These are phyloP conservation scores for Chrysosporium queenslandicum DNA, from an alignment of 2,329 filamentous ascomycete species.

Conservation along the genomic window DNA sequence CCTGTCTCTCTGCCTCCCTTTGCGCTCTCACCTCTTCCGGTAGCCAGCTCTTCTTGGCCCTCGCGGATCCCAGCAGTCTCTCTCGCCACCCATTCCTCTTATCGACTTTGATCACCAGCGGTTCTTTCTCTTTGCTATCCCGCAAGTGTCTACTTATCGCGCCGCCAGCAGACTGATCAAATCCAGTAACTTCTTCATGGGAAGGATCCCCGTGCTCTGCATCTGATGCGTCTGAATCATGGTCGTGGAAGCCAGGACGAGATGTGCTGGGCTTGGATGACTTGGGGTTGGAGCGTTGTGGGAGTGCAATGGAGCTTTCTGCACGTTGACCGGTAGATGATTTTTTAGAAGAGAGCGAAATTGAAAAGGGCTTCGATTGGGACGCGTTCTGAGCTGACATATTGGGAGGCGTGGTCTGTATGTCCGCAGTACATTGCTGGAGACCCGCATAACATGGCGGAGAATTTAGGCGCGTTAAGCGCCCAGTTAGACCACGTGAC, in stretches of 20 bases:
- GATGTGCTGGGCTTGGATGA: background rate
- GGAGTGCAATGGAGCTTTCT: background rate
- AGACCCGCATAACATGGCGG: too few species aligned
- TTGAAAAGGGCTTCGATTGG: conserved; percentile 30
- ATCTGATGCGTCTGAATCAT: conserved; percentile 50
- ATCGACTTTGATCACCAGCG: conserved; percentile 69
- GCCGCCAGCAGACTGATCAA: conserved; percentile 39
- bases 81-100: conserved; percentile 67
- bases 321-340: conserved; percentile 20
- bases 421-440: too few species aligned
- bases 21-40: conserved; percentile 46
- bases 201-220: conserved; percentile 30
- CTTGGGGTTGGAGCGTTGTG: conserved; percentile 10
- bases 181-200: conserved; percentile 44
- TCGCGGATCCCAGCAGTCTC: conserved; percentile 42
- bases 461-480: too few species aligned
- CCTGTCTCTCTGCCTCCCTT: conserved; percentile 34
- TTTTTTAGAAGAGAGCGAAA: conserved; percentile 36
- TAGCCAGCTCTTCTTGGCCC: conserved; percentile 46
- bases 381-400: background rate
- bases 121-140: conserved; percentile 41
- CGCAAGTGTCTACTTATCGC: conserved; percentile 33
- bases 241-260: conserved; percentile 28
- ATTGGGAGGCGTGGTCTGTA: background rate
- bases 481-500: too few species aligned